Evolutionary conservation across 2,329 filamentous ascomycete genomes (phyloP).

Genomic region (Cordyceps farinosa): DNA sequence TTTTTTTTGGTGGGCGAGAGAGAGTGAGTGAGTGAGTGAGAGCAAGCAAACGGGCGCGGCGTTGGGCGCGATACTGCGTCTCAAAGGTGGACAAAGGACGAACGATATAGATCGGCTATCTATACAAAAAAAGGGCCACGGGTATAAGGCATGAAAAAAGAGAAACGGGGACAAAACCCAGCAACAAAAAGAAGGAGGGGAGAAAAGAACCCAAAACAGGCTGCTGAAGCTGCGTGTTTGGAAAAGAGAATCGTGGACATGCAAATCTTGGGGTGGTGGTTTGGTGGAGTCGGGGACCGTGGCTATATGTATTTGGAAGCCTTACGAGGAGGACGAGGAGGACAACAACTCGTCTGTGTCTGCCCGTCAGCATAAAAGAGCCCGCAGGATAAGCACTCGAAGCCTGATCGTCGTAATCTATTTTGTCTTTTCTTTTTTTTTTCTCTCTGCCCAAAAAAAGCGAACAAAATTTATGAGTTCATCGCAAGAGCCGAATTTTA

Average conservation of each 20-base stretch:
- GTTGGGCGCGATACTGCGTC: background rate
- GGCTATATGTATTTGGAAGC: constrained; percentile 13
- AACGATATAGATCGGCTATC: constrained; percentile 3
- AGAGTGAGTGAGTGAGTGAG: background rate
- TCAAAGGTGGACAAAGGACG: background rate
- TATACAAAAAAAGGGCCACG: background rate
- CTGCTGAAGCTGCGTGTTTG: background rate
- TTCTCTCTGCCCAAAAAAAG: no score
- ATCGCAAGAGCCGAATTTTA: background rate
- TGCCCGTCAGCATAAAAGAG: background rate
- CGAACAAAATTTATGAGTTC: no score
- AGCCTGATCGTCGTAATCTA: background rate
- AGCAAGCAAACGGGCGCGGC: background rate
- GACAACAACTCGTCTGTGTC: background rate
- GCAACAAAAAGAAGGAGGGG: no score
- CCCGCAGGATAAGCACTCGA: background rate
- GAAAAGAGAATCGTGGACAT: background rate
- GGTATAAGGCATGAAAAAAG: background rate
- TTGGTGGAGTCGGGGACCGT: constrained; percentile 9
- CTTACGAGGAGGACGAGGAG: background rate
- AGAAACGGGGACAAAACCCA: background rate
- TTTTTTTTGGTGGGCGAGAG: background rate
- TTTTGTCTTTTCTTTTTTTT: background rate
- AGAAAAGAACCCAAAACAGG: background rate
- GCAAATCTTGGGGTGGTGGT: constrained; percentile 1